phyloP scores from a whole-genome alignment of 2,329 filamentous ascomycete genomes.

The Penicillium sp. region DNA sequence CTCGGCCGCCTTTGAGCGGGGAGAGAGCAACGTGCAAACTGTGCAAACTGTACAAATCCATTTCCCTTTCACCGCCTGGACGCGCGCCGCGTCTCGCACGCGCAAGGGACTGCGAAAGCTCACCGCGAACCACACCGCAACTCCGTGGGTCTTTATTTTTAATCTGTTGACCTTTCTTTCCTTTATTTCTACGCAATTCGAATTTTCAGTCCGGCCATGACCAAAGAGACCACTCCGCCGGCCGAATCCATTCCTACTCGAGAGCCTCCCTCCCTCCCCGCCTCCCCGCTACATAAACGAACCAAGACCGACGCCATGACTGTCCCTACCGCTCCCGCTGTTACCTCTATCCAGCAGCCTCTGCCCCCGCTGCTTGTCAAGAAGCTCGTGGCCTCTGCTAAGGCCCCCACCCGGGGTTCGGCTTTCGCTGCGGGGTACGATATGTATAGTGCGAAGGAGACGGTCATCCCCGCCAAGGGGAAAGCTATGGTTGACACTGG shows the following conservation, averaged over 20 bases:
- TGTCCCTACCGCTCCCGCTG: slow-evolving; percentile 27
- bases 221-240: slow-evolving; percentile 44
- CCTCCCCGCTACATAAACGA: slow-evolving; percentile 76
- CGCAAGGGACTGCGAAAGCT: slow-evolving; percentile 11
- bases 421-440: slow-evolving; percentile 92
- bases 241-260: slow-evolving; percentile 31
- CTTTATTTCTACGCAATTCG: background rate
- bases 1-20: background rate
- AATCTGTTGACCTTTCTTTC: background rate
- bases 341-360: slow-evolving; percentile 41
- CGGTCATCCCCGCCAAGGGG: slow-evolving; percentile 74
- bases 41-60: slow-evolving; percentile 9
- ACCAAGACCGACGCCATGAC: slow-evolving; percentile 60
- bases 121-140: slow-evolving; percentile 26
- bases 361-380: slow-evolving; percentile 75
- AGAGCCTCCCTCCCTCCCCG: slow-evolving; percentile 59
- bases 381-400: slow-evolving; percentile 77
- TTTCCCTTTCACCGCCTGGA: background rate
- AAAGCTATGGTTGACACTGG: slow-evolving; percentile 88
- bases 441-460: slow-evolving; percentile 73
- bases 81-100: background rate
- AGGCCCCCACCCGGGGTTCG: slow-evolving; percentile 81
- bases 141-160: slow-evolving; percentile 2
- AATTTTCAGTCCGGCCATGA: slow-evolving; percentile 34
- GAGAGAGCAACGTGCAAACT: background rate